phyloP scores from a whole-genome alignment of 1,139 yeast species.

The Candida dubliniensis region DNA sequence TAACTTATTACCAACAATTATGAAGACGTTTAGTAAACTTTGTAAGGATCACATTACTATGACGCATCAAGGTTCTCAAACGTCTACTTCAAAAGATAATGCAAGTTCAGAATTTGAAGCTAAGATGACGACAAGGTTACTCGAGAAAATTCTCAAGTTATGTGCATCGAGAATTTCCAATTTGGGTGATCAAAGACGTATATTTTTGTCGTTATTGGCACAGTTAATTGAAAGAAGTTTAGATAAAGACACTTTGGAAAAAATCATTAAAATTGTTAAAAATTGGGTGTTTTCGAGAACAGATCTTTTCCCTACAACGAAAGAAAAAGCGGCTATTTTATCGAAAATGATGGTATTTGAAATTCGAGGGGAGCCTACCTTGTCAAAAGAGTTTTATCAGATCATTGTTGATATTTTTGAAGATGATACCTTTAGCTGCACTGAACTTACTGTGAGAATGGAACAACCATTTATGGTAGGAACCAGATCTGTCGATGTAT shows the following conservation, averaged over 20 bases:
- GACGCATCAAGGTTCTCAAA: slow-evolving; percentile 51
- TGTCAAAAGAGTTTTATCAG: slow-evolving; percentile 79
- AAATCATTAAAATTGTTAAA: slow-evolving; percentile 76
- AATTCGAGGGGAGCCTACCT: slow-evolving; percentile 76
- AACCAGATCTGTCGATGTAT: slow-evolving; percentile 77
- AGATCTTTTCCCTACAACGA: slow-evolving; percentile 89
- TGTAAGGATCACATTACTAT: slow-evolving; percentile 86
- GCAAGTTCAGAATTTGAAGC: slow-evolving; percentile 62
- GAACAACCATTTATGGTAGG: slow-evolving; percentile 97
- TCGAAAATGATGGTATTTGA: slow-evolving; percentile 95
- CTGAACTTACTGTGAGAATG: slow-evolving; percentile 92
- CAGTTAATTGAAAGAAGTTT: slow-evolving; percentile 87
- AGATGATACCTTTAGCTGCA: slow-evolving; percentile 72
- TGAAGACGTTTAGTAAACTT: slow-evolving; percentile 84
- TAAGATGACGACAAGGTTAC: slow-evolving; percentile 70
- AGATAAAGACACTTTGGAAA: slow-evolving; percentile 71
- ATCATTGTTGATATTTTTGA: slow-evolving; percentile 88
- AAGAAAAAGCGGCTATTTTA: slow-evolving; percentile 93
- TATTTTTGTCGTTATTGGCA: slow-evolving; percentile 81
- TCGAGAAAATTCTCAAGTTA: slow-evolving; percentile 75
- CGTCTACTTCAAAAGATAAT: slow-evolving; percentile 20
- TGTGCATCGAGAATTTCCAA: slow-evolving; percentile 79
- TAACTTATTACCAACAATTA: slow-evolving; percentile 67
- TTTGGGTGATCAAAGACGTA: slow-evolving; percentile 90
- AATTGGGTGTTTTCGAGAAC: slow-evolving; percentile 85